Evolutionary conservation across 2,329 filamentous ascomycete species (phyloP), one percentile per base, ranked within the genome.

Genomic region (Fusarium virguliforme): DNA sequence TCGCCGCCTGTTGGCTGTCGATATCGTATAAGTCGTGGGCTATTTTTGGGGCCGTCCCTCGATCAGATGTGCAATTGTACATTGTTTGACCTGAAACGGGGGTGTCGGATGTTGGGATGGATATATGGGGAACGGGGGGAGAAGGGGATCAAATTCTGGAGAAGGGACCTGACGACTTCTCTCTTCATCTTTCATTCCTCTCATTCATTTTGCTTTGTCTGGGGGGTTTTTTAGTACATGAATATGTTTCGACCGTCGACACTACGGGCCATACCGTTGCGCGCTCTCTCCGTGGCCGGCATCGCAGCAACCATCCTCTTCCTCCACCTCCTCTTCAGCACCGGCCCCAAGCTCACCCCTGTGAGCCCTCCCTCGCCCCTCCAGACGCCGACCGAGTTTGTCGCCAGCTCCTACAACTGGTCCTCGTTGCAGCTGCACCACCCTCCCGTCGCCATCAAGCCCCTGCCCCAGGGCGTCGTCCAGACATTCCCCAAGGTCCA

Each of bases 371-470:
- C 43, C 43, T 30, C 43, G 24, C 15, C 43, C 43, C 8, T 10
- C 15, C 32, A 32, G 48, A 53, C 48, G 0, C 48, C 48, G 32
- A 22, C 48, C 48, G 18, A 53, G 12, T 79, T 78, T 62, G 57
- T 70, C 2, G 60, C 72, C 22, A 76, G 77, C 51, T 70, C 71
- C 15, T 76, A 79, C 65, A 74, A 81, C 62, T 83, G 81, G 81
- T 65, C 78, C 1, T 62, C 60, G 0, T 68, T 75, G 2, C 60
- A 60, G 10, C 70, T 77, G 18, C 75, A 77, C 46, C 60, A 79
- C 64, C 79, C 79, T 5, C 78, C 79, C 7, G 37, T 70, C 2
- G 74, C 77, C 6, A 77, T 81, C 68, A 78, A 77, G 66, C 72
- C 76, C 22, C 62, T 81, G 1, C 81, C 81, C 1, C 62, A 69